Evolutionary conservation across 2,329 filamentous ascomycete species (phyloP).

Genomic region (Trichoderma brevicompactum): DNA sequence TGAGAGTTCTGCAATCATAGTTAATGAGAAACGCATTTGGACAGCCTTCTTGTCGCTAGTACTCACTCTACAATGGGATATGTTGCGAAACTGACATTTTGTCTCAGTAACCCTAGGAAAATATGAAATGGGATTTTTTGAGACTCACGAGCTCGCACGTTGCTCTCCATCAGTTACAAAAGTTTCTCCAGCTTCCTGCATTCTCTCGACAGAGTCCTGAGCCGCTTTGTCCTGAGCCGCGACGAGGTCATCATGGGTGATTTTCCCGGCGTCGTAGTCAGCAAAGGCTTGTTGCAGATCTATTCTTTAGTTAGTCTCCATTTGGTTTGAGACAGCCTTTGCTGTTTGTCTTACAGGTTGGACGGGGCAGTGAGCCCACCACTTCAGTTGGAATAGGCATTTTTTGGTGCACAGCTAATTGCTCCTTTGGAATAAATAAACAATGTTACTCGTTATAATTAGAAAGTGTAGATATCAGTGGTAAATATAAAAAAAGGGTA

Average conservation of each 20-base stretch:
- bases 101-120: neutral
- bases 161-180: constrained; percentile 30
- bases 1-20: constrained; percentile 20
- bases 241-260: constrained; percentile 23
- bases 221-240: constrained; percentile 26
- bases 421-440: too few relatives aligned
- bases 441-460: neutral
- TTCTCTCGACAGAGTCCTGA: constrained; percentile 25
- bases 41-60: neutral
- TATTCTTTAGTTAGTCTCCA: neutral
- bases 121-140: neutral
- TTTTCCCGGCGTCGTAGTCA: constrained; percentile 27
- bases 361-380: constrained; percentile 26
- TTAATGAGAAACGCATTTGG: neutral
- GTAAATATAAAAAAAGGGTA: neutral
- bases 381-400: constrained; percentile 27
- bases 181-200: constrained; percentile 25
- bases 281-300: constrained; percentile 28
- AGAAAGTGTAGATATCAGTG: neutral
- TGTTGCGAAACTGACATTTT: constrained; percentile 27
- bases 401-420: neutral
- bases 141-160: constrained; percentile 25
- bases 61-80: constrained; percentile 28
- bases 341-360: constrained; percentile 10
- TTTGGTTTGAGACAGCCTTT: neutral